Percentiles rank a stretch among this genome's conserved stretches.
Conservation (phyloP, 495 filamentous ascomycete species). For the Lasiosphaeria miniovina region DNA sequence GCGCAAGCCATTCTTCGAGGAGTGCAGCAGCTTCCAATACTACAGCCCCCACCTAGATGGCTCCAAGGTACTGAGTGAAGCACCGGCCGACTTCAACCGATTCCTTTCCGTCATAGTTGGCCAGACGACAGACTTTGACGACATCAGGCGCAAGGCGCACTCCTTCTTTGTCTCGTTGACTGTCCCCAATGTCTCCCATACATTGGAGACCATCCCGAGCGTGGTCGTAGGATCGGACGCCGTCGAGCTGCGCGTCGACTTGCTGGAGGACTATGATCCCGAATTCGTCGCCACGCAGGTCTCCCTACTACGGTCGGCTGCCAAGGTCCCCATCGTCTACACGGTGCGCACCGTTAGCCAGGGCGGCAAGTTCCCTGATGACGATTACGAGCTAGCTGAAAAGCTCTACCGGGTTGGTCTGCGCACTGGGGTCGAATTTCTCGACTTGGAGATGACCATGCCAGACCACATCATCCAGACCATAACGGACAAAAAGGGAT, state of each 20-base stretch:
- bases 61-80: conserved; percentile 54
- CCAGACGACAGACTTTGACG: conserved; percentile 58
- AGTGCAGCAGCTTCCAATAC: conserved; percentile 95
- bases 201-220: conserved; percentile 61
- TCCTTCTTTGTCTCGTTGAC: conserved; percentile 95
- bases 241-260: conserved; percentile 89
- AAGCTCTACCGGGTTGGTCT: conserved; percentile 75
- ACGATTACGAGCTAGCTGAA: conserved; percentile 63
- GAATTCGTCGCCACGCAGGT: conserved; percentile 83
- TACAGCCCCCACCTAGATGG: conserved; percentile 68
- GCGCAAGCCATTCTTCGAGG: conserved; percentile 84
- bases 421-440: conserved; percentile 81
- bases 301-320: conserved; percentile 69
- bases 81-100: conserved; percentile 72
- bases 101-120: conserved; percentile 77
- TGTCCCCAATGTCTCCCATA: conserved; percentile 64
- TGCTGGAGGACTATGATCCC: conserved; percentile 71
- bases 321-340: conserved; percentile 87
- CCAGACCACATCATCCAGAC: conserved; percentile 66
- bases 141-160: conserved; percentile 65
- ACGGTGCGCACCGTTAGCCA: conserved; percentile 84
- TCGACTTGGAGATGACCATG: conserved; percentile 90
- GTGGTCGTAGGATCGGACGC: conserved; percentile 86
- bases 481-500: conserved; percentile 65
- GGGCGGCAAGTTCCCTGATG: conserved; percentile 85